Conservation (phyloP, 2,329 filamentous ascomycete species). For the Magnaporthiopsis poae region DNA sequence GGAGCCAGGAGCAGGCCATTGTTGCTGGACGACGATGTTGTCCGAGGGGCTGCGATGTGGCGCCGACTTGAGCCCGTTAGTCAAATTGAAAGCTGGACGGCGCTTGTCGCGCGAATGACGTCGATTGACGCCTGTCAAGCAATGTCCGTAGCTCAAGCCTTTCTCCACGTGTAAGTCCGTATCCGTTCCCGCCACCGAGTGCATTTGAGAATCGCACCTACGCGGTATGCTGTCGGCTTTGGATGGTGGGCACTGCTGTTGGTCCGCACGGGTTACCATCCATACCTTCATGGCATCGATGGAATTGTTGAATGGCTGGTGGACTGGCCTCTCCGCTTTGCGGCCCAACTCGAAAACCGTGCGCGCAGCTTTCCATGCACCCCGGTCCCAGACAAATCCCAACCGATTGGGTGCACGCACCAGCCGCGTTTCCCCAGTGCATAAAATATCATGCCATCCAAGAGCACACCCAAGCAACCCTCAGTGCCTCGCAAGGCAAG, state of each 20-base stretch:
- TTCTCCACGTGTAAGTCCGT: not conserved
- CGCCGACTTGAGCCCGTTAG: not conserved
- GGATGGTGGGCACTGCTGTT: not conserved
- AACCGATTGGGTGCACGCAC: not conserved
- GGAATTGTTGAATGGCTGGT: too few relatives aligned
- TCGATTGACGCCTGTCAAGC: not conserved
- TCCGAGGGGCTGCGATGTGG: not conserved
- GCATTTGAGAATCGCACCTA: not conserved
- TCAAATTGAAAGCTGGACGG: too few relatives aligned
- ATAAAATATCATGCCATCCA: not conserved
- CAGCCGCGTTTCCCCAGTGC: not conserved
- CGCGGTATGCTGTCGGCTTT: not conserved
- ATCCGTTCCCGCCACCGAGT: not conserved
- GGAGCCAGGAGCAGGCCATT: conserved; percentile 51
- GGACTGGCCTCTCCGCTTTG: not conserved
- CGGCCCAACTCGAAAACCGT: not conserved
- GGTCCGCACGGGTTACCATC: too few relatives aligned
- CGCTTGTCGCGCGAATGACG: not conserved
- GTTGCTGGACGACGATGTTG: not conserved
- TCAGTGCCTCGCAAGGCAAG: not conserved
- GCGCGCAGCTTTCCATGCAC: not conserved
- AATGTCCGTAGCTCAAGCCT: not conserved
- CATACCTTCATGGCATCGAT: too few relatives aligned
- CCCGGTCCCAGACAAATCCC: not conserved
- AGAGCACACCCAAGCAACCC: not conserved